Percentiles rank a stretch among this genome's conserved stretches.
Evolutionary conservation across 2,329 filamentous ascomycete genomes (phyloP).

Genomic region (Botrytis byssoidea): DNA sequence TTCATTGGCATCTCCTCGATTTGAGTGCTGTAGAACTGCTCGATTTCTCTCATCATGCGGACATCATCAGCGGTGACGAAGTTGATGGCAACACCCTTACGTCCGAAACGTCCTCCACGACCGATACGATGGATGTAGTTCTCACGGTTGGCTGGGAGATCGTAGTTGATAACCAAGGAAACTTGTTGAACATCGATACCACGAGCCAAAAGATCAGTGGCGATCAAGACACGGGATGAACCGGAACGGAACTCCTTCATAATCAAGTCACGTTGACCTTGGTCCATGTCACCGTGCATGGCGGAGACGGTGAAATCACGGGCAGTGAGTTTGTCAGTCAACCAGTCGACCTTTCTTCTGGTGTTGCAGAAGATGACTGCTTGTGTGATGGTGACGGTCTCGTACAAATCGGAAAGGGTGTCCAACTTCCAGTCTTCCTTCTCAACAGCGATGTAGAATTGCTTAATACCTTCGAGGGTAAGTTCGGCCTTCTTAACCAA

Average conservation of each 20-base stretch:
- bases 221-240: slow-evolving; percentile 96
- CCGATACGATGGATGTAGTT: slow-evolving; percentile 99
- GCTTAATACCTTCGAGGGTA: slow-evolving; percentile 99
- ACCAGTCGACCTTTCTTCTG: slow-evolving; percentile 99
- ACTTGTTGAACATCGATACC: slow-evolving; percentile 99
- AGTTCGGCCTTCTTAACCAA: slow-evolving; percentile 99
- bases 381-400: slow-evolving; percentile 99
- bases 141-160: slow-evolving; percentile 96
- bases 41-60: slow-evolving; percentile 99
- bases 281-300: slow-evolving; percentile 99
- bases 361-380: slow-evolving; percentile 99
- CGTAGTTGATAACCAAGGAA: slow-evolving; percentile 99
- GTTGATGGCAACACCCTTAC: slow-evolving; percentile 99
- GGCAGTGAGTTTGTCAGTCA: slow-evolving; percentile 97
- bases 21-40: slow-evolving; percentile 99
- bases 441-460: slow-evolving; percentile 99
- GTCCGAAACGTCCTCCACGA: slow-evolving; percentile 98
- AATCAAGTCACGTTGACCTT: slow-evolving; percentile 95
- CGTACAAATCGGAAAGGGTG: slow-evolving; percentile 97
- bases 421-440: slow-evolving; percentile 99
- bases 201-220: slow-evolving; percentile 95
- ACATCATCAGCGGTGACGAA: slow-evolving; percentile 99
- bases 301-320: slow-evolving; percentile 99
- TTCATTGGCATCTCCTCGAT: slow-evolving; percentile 99
- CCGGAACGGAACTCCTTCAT: slow-evolving; percentile 99